These are phyloP conservation scores for Mitragyna speciosa DNA, from an alignment of 257 asterid species.

Conservation along the genomic window DNA sequence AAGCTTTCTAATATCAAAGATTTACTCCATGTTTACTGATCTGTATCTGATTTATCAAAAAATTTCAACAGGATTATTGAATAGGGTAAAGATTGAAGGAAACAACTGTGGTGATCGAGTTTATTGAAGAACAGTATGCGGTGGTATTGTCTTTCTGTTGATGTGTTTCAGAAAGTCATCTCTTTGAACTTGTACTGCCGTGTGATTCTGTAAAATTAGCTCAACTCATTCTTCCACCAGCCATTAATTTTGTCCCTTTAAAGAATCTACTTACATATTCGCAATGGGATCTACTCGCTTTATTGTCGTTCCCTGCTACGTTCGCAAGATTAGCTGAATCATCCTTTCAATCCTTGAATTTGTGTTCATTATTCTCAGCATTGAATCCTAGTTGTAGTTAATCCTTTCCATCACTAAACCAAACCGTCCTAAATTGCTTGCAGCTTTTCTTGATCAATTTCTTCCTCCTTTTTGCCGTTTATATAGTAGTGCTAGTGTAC, in stretches of 20 bases:
- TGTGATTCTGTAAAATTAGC: conserved; percentile 70
- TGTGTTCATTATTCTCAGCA: not conserved
- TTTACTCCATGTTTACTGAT: conserved; percentile 4
- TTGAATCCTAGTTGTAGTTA: conserved; percentile 3
- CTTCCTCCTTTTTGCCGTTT: not conserved
- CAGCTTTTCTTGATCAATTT: not conserved
- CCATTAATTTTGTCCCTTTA: conserved; percentile 7
- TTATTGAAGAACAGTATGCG: conserved; percentile 70
- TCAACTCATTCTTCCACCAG: conserved; percentile 9
- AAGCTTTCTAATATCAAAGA: not conserved
- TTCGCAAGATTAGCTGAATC: conserved; percentile 67
- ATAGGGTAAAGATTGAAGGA: conserved; percentile 17
- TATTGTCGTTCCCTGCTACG: conserved; percentile 70
- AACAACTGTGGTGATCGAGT: conserved; percentile 36
- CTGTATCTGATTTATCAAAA: conserved; percentile 16
- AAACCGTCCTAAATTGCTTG: not conserved
- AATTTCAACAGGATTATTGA: conserved; percentile 36
- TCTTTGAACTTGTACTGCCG: conserved; percentile 87
- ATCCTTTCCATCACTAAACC: not conserved
- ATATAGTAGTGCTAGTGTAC: not conserved
- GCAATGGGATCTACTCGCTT: conserved; percentile 81
- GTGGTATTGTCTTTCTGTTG: conserved; percentile 77
- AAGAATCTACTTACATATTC: not conserved
- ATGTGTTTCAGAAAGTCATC: conserved; percentile 72
- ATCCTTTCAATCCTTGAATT: not conserved